These are phyloP conservation scores for Clavispora phyllophila DNA, from an alignment of 805 yeast genomes.

Conservation along the genomic window DNA sequence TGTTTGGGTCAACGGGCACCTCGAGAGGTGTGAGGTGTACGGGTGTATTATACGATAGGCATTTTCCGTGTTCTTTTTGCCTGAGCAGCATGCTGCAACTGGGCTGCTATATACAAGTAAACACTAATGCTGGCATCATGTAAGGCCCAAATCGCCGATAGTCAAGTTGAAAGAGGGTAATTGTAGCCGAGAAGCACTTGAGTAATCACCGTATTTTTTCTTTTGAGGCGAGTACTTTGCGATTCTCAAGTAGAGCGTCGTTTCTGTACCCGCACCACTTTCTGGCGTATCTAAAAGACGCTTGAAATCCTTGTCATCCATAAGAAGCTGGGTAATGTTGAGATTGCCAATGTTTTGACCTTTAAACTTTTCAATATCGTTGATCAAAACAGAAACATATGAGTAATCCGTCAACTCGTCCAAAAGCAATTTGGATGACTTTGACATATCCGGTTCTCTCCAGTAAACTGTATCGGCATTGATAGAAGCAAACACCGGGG, in stretches of 20 bases:
- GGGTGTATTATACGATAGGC: no score
- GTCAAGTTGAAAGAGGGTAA: conserved; percentile 60
- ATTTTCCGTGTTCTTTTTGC: no score
- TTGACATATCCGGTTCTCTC: conserved; percentile 16
- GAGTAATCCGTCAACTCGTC: conserved; percentile 26
- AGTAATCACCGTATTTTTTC: conserved; percentile 51
- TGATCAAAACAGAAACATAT: conserved; percentile 62
- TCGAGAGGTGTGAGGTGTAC: neutral
- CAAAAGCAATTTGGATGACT: conserved; percentile 1
- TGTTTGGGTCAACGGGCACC: neutral
- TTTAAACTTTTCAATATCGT: conserved; percentile 72
- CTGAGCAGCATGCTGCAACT: no score
- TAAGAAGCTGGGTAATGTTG: conserved; percentile 23
- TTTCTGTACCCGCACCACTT: conserved; percentile 27
- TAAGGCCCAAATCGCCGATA: conserved; percentile 49
- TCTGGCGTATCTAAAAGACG: conserved; percentile 16
- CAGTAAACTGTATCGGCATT: conserved; percentile 35
- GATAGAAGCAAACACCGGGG: conserved; percentile 44
- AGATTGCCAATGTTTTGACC: conserved; percentile 44
- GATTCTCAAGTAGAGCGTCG: conserved; percentile 49
- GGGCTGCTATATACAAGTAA: neutral
- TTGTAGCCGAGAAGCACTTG: conserved; percentile 53
- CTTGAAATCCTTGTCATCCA: conserved; percentile 18
- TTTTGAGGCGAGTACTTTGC: conserved; percentile 44
- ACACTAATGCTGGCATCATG: conserved; percentile 19